Conservation (phyloP, 805 yeast genomes). For the Blastobotrys chiropterorum region DNA sequence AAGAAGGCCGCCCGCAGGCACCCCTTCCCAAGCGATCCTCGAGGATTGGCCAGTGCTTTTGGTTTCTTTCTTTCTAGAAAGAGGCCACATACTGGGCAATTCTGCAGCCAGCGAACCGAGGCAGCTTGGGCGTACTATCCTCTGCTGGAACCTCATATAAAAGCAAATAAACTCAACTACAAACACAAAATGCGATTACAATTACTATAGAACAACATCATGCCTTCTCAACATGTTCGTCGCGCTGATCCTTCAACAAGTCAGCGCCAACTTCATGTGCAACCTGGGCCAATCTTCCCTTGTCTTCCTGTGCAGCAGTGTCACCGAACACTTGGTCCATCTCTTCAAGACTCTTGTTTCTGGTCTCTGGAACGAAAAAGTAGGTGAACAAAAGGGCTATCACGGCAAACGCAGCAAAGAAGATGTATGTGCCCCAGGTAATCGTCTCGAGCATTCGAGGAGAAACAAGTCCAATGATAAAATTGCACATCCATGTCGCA, state of each 20-base stretch:
- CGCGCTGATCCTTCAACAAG: not conserved
- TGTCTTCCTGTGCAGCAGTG: not conserved
- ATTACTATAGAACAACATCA: not conserved
- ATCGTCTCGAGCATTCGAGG: conserved; percentile 23
- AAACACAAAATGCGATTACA: too few relatives aligned
- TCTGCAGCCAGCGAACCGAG: too few relatives aligned
- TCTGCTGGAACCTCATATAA: too few relatives aligned
- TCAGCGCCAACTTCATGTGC: not conserved
- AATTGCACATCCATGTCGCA: conserved; percentile 63
- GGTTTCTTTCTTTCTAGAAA: too few relatives aligned
- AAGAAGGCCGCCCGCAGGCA: too few relatives aligned
- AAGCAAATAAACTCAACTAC: too few relatives aligned
- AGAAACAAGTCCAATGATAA: conserved; percentile 25
- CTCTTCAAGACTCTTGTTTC: conserved; percentile 65
- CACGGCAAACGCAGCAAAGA: conserved; percentile 41
- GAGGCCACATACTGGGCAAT: too few relatives aligned
- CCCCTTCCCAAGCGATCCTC: too few relatives aligned
- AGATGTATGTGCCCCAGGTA: conserved; percentile 32
- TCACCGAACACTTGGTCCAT: conserved; percentile 32
- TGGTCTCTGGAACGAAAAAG: conserved; percentile 45
- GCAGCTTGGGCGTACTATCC: too few relatives aligned
- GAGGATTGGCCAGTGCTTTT: too few relatives aligned
- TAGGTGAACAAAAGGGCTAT: conserved; percentile 37
- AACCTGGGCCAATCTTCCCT: not conserved
- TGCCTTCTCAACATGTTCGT: not conserved